Conservation (phyloP, 2,329 filamentous ascomycete species). For the Daldinia sp. region DNA sequence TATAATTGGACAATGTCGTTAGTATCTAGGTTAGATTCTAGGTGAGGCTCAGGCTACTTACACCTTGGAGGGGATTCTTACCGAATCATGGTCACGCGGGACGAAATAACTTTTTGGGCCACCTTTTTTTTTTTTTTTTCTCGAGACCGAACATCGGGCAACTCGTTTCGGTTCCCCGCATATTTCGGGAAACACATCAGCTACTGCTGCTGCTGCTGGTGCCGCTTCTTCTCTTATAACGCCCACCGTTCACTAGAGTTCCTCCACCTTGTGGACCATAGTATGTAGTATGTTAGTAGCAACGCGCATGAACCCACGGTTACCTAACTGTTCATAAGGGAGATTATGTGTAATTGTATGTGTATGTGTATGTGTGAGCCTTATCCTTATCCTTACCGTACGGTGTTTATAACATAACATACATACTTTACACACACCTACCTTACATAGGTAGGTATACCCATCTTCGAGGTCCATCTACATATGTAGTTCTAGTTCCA, state of each 20-base stretch:
- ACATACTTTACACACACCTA: not conserved
- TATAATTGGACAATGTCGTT: too few relatives aligned
- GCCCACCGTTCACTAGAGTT: not conserved
- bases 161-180: slow-evolving; percentile 32
- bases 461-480: slow-evolving; percentile 4
- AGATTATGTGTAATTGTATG: too few relatives aligned
- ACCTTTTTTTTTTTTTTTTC: too few relatives aligned
- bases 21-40: too few relatives aligned
- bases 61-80: not conserved
- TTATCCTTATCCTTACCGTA: not conserved
- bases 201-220: not conserved
- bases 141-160: slow-evolving; percentile 2
- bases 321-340: not conserved
- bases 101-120: too few relatives aligned
- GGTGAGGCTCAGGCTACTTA: not conserved
- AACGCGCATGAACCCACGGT: slow-evolving; percentile 1
- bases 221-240: too few relatives aligned
- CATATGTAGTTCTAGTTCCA: slow-evolving; percentile 15
- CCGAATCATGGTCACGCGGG: not conserved
- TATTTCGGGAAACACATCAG: slow-evolving; percentile 19
- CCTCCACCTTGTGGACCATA: not conserved
- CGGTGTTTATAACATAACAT: slow-evolving; percentile 4
- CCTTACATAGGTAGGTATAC: too few relatives aligned
- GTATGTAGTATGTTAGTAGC: not conserved
- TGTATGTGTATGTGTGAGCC: too few relatives aligned